Evolutionary conservation across 2,329 filamentous ascomycete genomes (phyloP).

Genomic region (Colletotrichum plurivorum): DNA sequence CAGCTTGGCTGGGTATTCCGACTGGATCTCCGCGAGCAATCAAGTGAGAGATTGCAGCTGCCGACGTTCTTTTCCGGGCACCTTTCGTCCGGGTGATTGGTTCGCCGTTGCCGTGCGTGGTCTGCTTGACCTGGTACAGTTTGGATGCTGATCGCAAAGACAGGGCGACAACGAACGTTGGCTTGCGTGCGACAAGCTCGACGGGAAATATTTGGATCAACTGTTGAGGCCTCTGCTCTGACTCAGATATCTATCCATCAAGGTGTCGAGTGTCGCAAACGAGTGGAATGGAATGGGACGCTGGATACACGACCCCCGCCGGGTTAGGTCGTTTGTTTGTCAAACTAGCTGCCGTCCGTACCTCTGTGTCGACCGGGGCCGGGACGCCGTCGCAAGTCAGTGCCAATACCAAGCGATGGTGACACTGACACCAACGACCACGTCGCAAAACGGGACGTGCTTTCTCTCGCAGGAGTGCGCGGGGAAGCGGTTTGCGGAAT

Average conservation of each 20-base stretch:
- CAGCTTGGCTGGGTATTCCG: conserved; percentile 6
- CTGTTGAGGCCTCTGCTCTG: conserved; percentile 25
- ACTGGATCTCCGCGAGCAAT: conserved; percentile 17
- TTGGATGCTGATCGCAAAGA: conserved; percentile 1
- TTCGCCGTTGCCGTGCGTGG: neutral
- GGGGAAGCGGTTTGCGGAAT: conserved; percentile 8
- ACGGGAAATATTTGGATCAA: conserved; percentile 29
- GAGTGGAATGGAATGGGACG: conserved; percentile 20
- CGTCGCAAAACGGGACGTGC: conserved; percentile 16
- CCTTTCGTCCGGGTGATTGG: neutral
- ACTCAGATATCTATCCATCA: conserved; percentile 39
- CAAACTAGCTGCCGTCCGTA: conserved; percentile 2
- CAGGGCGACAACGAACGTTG: neutral
- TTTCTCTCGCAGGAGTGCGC: neutral
- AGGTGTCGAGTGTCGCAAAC: conserved; percentile 32
- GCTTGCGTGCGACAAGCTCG: conserved; percentile 28
- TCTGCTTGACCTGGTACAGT: conserved; percentile 21
- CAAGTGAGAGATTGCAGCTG: conserved; percentile 5
- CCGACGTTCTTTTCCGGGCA: neutral
- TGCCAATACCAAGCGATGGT: neutral
- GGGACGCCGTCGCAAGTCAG: conserved; percentile 1
- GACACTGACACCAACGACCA: conserved; percentile 19
- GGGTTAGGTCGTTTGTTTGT: conserved; percentile 20
- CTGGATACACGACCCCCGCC: neutral
- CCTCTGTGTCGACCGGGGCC: neutral